phyloP scores from a whole-genome alignment of 176 grass and related monocot genomes.

The Lolium rigidum region DNA sequence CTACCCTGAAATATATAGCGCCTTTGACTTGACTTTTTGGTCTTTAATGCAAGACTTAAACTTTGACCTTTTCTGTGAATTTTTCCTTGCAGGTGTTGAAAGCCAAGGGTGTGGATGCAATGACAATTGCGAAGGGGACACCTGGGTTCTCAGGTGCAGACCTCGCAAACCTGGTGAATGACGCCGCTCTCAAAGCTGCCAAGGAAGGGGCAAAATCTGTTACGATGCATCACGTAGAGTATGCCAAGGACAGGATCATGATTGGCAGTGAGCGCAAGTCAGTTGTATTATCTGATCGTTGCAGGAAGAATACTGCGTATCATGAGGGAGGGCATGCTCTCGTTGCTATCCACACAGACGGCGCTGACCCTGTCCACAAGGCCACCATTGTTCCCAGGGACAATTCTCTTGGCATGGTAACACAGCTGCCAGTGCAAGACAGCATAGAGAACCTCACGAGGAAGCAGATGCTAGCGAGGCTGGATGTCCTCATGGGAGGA shows the following conservation, averaged over 20 bases:
- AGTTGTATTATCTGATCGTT: background rate
- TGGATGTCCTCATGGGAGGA: conserved; percentile 72
- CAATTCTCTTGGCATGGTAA: background rate
- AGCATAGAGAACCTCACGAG: background rate
- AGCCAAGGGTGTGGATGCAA: conserved; percentile 64
- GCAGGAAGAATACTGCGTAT: background rate
- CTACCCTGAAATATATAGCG: background rate
- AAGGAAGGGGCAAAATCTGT: background rate
- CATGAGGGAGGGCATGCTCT: background rate
- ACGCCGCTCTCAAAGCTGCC: background rate
- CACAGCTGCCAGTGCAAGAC: background rate
- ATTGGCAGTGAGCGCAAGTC: background rate
- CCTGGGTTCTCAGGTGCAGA: conserved; percentile 72
- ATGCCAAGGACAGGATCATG: background rate
- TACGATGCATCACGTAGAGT: background rate
- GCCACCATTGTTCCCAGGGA: background rate
- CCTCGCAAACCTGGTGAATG: conserved; percentile 44
- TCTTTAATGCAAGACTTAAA: background rate
- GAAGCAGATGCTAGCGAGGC: conserved; percentile 59
- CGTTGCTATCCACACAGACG: background rate
- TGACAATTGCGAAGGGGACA: conserved; percentile 50
- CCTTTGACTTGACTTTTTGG: background rate
- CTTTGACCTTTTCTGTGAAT: background rate
- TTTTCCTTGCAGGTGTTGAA: conserved; percentile 53
- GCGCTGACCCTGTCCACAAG: background rate